Evolutionary conservation across 2,329 filamentous ascomycete genomes (phyloP).

Genomic region (Allantophomopsis cytisporea): DNA sequence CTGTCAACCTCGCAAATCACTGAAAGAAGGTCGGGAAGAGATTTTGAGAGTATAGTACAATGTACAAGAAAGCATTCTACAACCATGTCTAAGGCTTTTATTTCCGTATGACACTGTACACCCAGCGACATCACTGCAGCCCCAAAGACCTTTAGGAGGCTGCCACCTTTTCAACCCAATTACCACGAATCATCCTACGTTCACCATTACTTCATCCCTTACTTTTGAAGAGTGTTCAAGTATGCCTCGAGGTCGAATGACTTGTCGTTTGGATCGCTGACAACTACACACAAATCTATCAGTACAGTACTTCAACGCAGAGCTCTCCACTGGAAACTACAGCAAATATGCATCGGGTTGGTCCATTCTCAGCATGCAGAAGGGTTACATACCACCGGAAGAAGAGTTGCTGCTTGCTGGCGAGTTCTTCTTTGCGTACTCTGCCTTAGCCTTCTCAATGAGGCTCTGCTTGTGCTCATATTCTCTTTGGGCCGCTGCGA

Average conservation of each 20-base stretch:
- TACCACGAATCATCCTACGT: not conserved
- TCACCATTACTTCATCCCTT: slow-evolving; percentile 20
- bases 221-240: slow-evolving; percentile 47
- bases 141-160: slow-evolving; percentile 1
- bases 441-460: slow-evolving; percentile 86
- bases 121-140: not conserved
- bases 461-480: slow-evolving; percentile 84
- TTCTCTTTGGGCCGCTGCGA: slow-evolving; percentile 60
- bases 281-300: slow-evolving; percentile 32
- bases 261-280: slow-evolving; percentile 67
- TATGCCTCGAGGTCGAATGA: slow-evolving; percentile 90
- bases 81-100: slow-evolving; percentile 19
- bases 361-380: slow-evolving; percentile 16
- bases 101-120: slow-evolving; percentile 3
- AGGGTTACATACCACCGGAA: too few species aligned
- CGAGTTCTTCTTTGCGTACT: slow-evolving; percentile 68
- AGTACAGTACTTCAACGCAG: too few species aligned
- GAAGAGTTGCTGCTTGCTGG: slow-evolving; percentile 24
- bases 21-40: too few species aligned
- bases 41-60: slow-evolving; percentile 18
- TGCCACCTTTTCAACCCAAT: slow-evolving; percentile 2
- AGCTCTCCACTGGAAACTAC: not conserved
- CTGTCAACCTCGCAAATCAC: too few species aligned
- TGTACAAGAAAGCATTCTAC: slow-evolving; percentile 20
- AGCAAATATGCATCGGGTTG: not conserved